phyloP scores from a whole-genome alignment of 2,329 filamentous ascomycete species.

The Trematosphaeria pertusa region DNA sequence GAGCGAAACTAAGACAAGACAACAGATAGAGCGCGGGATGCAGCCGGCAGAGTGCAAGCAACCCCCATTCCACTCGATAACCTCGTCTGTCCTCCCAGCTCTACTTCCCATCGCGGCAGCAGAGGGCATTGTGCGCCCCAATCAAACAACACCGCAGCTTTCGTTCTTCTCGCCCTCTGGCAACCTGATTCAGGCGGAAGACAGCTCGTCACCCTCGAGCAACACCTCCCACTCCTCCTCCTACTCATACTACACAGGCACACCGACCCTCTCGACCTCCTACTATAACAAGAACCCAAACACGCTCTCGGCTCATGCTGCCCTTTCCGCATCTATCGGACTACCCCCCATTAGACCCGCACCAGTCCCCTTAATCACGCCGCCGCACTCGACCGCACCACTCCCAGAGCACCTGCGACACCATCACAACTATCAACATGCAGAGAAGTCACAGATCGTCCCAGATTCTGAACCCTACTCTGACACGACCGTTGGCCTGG shows the following conservation, averaged over 20 bases:
- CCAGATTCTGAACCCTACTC: conserved; percentile 4
- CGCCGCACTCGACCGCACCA: conserved; percentile 21
- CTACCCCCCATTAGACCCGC: conserved; percentile 23
- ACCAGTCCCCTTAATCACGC: conserved; percentile 31
- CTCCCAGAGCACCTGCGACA: conserved; percentile 31
- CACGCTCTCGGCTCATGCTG: conserved; percentile 4
- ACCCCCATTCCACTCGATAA: conserved; percentile 28
- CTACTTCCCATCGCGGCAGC: conserved; percentile 48
- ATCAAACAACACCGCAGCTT: conserved; percentile 33
- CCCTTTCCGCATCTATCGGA: conserved; percentile 15
- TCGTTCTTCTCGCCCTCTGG: conserved; percentile 46
- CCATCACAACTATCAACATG: conserved; percentile 26
- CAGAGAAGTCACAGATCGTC: conserved; percentile 24
- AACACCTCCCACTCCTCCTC: conserved; percentile 6
- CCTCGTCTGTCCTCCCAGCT: conserved; percentile 44
- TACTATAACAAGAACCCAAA: conserved; percentile 15
- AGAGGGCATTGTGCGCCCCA: conserved; percentile 41
- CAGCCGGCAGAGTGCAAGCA: conserved; percentile 4
- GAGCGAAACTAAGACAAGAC: neutral
- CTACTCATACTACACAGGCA: conserved; percentile 12
- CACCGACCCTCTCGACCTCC: conserved; percentile 14
- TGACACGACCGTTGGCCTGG: conserved; percentile 12
- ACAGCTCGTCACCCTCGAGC: conserved; percentile 18
- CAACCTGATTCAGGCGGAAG: conserved; percentile 39
- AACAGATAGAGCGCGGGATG: neutral